Percentiles rank a stretch among this genome's conserved stretches.
These are phyloP conservation scores for Penicillium janthinellum DNA, from an alignment of 2,329 filamentous ascomycete genomes.

Conservation along the genomic window DNA sequence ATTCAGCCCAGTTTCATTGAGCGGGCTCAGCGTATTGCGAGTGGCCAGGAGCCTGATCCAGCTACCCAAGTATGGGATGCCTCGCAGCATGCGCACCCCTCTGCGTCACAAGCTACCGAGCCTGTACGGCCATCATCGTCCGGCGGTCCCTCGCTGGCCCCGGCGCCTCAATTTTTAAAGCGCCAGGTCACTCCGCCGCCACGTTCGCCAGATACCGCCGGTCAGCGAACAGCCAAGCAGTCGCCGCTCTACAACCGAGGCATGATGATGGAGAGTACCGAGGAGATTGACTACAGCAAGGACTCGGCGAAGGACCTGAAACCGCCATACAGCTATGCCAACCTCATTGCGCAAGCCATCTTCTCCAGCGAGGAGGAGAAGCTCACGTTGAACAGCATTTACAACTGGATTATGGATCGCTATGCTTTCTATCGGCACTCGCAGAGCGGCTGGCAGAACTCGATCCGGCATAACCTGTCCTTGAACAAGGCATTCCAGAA, in stretches of 20 bases:
- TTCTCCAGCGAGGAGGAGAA: conserved; percentile 83
- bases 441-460: conserved; percentile 95
- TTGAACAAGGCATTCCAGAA: conserved; percentile 95
- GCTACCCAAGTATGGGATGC: conserved; percentile 39
- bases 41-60: conserved; percentile 39
- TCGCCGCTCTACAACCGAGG: conserved; percentile 53
- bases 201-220: conserved; percentile 43
- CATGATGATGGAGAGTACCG: conserved; percentile 57
- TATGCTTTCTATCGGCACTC: conserved; percentile 92
- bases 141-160: conserved; percentile 42
- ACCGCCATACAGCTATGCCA: conserved; percentile 93
- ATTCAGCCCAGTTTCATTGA: conserved; percentile 71
- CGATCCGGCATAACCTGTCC: conserved; percentile 93
- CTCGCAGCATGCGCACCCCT: conserved; percentile 43
- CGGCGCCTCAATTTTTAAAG: conserved; percentile 47
- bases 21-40: conserved; percentile 58
- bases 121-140: conserved; percentile 26
- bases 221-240: conserved; percentile 45
- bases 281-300: conserved; percentile 63
- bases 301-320: conserved; percentile 90
- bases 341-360: conserved; percentile 96
- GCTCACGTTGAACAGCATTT: conserved; percentile 88
- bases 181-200: conserved; percentile 47
- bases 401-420: conserved; percentile 84
- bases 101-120: conserved; percentile 27